Evolutionary conservation across 176 grass and related monocot species (phyloP), one percentile per base, ranked within the genome.

Genomic region (Zea luxurians): DNA sequence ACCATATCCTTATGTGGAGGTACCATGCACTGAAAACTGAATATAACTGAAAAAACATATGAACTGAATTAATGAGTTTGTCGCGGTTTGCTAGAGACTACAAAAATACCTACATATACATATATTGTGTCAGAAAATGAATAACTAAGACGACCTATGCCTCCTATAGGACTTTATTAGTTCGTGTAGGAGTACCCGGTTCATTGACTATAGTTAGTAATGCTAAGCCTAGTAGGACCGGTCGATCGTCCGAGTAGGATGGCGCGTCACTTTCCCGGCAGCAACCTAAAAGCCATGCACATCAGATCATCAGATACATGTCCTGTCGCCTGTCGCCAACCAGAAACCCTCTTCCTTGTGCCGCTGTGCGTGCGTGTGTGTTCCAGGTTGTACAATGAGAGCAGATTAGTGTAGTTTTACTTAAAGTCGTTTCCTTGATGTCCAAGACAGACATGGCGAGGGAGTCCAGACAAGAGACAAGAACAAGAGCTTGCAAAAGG

Each of bases 381-480:
- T 12, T 68, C 67, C 71, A 40, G 48, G 55, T 66, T 84, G n/a
- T 47, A 69, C 46, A 5, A 67, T 66, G 82, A n/a, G 48, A 60
- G 58, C 36, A 78, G 61, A 53, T 78, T 13, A 65, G 70, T 63
- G 70, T 70, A 49, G 55, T 80, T 84, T 59, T 76, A 82, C 68
- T 82, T 78, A 86, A 86, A 89, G 88, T 21, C 21, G 62, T 74
- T 83, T 79, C 69, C 88, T 83, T 90, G 10, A 83, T 83, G 21
- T 70, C 66, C 45, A 90, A 41, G 83, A 90, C 74, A 90, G 67
- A 84, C n/a, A 15, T 63, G 48, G 70, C 79, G 64, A 17, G 66
- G 12, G 70, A 64, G 43, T 8, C 70, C 13, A 18, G 77, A 89
- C 82, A 72, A 9, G 42, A 65, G 77, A 89, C 82, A 72, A 9